A percentile compares a stretch with the other conserved stretches of the same genome.
These are phyloP conservation scores for Fusarium luffae DNA, from an alignment of 2,329 filamentous ascomycete genomes.

Conservation along the genomic window DNA sequence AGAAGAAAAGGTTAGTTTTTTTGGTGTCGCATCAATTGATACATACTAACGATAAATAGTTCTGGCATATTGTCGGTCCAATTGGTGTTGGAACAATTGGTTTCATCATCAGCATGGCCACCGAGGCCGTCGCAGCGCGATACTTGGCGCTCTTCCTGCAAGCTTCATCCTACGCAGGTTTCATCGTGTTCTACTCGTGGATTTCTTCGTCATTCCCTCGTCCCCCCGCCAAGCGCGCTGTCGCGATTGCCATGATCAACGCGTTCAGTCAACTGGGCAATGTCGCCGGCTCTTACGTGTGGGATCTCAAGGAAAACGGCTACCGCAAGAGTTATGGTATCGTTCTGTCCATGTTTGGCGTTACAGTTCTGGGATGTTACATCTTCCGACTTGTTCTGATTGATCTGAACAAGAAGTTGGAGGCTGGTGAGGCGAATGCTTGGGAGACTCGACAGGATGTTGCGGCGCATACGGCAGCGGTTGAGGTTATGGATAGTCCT, in stretches of 20 bases:
- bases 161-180: slow-evolving; percentile 66
- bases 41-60: slow-evolving; percentile 49
- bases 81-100: slow-evolving; percentile 65
- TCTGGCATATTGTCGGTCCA: slow-evolving; percentile 68
- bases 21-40: background rate
- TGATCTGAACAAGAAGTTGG: slow-evolving; percentile 60
- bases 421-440: slow-evolving; percentile 52
- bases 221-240: slow-evolving; percentile 69
- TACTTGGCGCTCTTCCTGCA: slow-evolving; percentile 71
- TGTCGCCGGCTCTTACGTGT: slow-evolving; percentile 71
- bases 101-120: slow-evolving; percentile 70
- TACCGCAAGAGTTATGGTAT: slow-evolving; percentile 74
- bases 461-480: slow-evolving; percentile 53
- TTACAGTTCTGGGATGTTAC: slow-evolving; percentile 65
- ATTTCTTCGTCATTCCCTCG: slow-evolving; percentile 68
- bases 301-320: slow-evolving; percentile 68
- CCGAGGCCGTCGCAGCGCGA: slow-evolving; percentile 64
- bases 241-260: slow-evolving; percentile 70
- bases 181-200: slow-evolving; percentile 69
- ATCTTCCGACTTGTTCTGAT: slow-evolving; percentile 60
- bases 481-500: slow-evolving; percentile 54
- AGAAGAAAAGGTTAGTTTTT: slow-evolving; percentile 60
- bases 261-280: slow-evolving; percentile 68
- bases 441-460: slow-evolving; percentile 54
- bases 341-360: slow-evolving; percentile 71